phyloP scores from a whole-genome alignment of 163 green algal species.

The Chlorella variabilis region DNA sequence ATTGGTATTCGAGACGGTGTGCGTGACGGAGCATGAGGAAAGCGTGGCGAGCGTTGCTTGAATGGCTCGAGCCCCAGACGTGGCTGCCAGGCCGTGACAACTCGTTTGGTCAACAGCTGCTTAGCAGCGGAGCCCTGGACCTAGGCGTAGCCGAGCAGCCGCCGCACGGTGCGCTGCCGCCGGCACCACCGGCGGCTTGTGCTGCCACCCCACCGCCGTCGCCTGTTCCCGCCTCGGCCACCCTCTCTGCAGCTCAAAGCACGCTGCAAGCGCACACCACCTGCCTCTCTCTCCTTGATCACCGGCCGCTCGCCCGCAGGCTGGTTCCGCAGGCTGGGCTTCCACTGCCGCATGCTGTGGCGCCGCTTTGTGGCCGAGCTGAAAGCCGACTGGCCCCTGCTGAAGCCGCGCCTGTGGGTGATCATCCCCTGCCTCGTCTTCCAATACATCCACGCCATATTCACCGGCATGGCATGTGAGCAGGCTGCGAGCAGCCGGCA shows the following conservation, averaged over 20 bases:
- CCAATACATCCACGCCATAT: conserved; percentile 92
- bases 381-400: conserved; percentile 8
- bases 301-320: no score
- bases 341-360: not conserved
- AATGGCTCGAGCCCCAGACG: not conserved
- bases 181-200: no score
- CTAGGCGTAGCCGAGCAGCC: not conserved
- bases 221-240: no score
- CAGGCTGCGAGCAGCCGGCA: no score
- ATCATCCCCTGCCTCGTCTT: conserved; percentile 57
- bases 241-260: no score
- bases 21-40: no score
- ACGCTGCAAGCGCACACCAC: no score
- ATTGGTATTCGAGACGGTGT: no score
- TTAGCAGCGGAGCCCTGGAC: not conserved
- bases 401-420: conserved; percentile 17
- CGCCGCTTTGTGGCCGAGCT: conserved; percentile 6
- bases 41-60: no score
- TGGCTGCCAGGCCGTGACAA: not conserved
- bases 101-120: not conserved
- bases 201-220: no score
- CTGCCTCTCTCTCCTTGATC: no score
- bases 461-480: conserved; percentile 32
- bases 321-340: not conserved
- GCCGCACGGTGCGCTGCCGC: no score